Evolutionary conservation across 495 filamentous ascomycete genomes (phyloP), one percentile per base, ranked within the genome.

Genomic region (Neurospora sp.): DNA sequence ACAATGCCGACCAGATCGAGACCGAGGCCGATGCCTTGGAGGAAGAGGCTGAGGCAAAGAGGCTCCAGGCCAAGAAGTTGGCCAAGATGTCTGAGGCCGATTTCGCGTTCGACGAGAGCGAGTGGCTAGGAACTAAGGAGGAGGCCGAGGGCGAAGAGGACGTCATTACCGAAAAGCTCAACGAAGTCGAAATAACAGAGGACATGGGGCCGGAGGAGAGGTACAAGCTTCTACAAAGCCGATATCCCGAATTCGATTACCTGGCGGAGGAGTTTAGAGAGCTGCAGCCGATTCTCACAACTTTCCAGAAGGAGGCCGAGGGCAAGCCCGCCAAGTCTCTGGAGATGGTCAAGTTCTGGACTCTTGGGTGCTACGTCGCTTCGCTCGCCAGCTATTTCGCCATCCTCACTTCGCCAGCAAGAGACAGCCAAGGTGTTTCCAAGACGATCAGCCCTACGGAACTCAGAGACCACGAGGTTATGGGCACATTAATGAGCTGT

Each of bases 361-460:
- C 94, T 35, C 80, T 97, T 37, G 90, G 91, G 39, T 90, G 93
- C 65, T 97, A 98, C 79, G 83, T 98, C 20, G 94, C 91, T 42
- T 86, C 93, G 0, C 84, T 98, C 77, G 89, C 91, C 72, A 93
- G 97, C 89, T 99, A 98, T 80, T 97, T 99, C 80, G 92, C 93
- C 71, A 86, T 98, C 48, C 83, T 98, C 38, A 91, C 93, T 37
- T 96, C 93, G 3, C 86, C 90, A 2, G 85, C 91, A 16, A 82
- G 88, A 68, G 86, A 87, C 18, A 83, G 84, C 44, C 82, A 85
- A 18, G 81, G 82, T 11, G 68, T 82, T n/a, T 80, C 88, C 16
- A 85, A 90, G 80, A 83, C 91, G 5, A 72, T 88, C 11, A 82
- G 83, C 69, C 89, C 94, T 5, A 82, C 86, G 40, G 88, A 96